phyloP scores from a whole-genome alignment of 768 basidiomycete genomes.

The Gyrodon lividus region DNA sequence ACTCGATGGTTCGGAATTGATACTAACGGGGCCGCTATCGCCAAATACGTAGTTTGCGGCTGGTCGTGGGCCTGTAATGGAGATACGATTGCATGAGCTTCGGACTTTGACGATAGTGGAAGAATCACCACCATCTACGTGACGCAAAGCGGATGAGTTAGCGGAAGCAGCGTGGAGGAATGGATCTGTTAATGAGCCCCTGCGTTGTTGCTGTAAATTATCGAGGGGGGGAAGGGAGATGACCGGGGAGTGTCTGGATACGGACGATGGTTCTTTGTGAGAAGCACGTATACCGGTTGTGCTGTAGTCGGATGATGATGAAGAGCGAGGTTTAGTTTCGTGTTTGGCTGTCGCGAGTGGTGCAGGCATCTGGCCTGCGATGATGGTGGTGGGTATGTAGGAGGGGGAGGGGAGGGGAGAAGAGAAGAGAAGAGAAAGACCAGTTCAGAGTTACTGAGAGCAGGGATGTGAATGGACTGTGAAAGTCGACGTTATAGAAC shows the following conservation, averaged over 20 bases:
- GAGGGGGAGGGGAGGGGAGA: constrained; percentile 3
- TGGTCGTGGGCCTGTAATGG: constrained; percentile 50
- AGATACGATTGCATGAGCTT: constrained; percentile 34
- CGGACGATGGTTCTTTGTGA: constrained; percentile 28
- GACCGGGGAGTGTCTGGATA: constrained; percentile 48
- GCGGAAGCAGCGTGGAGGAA: constrained; percentile 63
- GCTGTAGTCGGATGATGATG: constrained; percentile 6
- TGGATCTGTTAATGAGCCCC: constrained; percentile 83
- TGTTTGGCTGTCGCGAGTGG: constrained; percentile 10
- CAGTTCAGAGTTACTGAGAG: background rate
- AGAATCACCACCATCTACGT: constrained; percentile 22
- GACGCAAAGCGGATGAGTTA: constrained; percentile 16
- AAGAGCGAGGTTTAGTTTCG: constrained; percentile 1
- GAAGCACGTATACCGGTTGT: constrained; percentile 23
- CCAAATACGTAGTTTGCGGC: constrained; percentile 71
- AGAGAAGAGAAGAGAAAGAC: too few relatives aligned
- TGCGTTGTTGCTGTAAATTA: constrained; percentile 75
- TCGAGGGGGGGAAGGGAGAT: constrained; percentile 74
- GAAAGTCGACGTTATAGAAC: constrained; percentile 33
- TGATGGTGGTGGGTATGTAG: background rate
- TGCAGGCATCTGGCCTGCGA: constrained; percentile 14
- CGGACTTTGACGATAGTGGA: constrained; percentile 11
- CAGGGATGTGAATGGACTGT: constrained; percentile 14
- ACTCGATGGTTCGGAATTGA: constrained; percentile 37
- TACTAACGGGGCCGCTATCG: constrained; percentile 39